These are phyloP conservation scores for Pharus latifolius DNA, from an alignment of 176 grass and related monocot genomes.

Conservation along the genomic window DNA sequence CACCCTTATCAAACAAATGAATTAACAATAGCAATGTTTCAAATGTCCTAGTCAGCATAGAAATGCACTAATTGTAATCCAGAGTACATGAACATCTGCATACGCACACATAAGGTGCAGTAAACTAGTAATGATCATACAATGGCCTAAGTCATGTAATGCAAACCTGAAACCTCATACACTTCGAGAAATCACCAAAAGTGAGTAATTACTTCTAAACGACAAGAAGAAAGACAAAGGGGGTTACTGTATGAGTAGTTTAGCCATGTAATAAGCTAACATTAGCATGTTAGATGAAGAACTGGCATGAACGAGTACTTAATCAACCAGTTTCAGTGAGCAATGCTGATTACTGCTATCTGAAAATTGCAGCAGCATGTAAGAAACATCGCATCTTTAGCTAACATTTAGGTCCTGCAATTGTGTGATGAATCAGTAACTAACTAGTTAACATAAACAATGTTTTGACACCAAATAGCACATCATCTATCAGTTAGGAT, in stretches of 20 bases:
- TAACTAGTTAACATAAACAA: background rate
- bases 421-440: background rate
- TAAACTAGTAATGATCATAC: background rate
- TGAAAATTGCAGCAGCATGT: background rate
- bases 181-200: background rate
- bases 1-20: background rate
- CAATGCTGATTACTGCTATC: background rate
- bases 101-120: background rate
- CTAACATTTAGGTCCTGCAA: background rate
- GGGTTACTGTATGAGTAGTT: no score
- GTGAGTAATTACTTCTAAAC: background rate
- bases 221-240: background rate
- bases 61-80: background rate
- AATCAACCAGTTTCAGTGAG: background rate
- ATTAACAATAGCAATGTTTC: conserved; percentile 7
- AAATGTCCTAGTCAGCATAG: background rate
- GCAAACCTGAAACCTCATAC: background rate
- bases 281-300: background rate
- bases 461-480: background rate
- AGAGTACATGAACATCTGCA: background rate
- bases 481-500: background rate
- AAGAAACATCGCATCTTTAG: background rate
- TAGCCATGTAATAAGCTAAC: background rate
- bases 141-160: background rate
- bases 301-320: background rate